Percentiles rank a stretch among this genome's conserved stretches.
Evolutionary conservation across 352 stramenopile species (phyloP).

Genomic region (Discostella stelligera): DNA sequence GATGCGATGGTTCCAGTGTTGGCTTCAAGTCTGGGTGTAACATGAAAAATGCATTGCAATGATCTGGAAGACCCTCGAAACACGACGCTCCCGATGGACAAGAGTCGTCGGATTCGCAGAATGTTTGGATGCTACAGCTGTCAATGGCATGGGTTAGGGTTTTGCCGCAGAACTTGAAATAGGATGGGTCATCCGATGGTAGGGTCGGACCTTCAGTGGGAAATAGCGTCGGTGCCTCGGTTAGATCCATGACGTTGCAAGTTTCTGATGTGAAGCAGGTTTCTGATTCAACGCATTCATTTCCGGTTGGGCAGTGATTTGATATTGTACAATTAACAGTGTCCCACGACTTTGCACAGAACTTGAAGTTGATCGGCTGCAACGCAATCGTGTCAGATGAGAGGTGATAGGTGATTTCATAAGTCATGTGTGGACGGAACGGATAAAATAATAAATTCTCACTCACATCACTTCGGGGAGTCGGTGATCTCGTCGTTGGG

Average conservation of each 20-base stretch:
- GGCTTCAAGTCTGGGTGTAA: neutral
- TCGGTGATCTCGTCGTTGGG: slow-evolving; percentile 10
- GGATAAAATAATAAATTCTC: neutral
- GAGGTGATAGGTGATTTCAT: too few relatives aligned
- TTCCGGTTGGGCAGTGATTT: neutral
- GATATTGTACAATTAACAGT: neutral
- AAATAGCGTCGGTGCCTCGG: neutral
- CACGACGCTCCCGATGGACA: slow-evolving; percentile 8
- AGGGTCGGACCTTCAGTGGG: slow-evolving; percentile 3
- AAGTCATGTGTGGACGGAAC: neutral
- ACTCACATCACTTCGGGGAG: neutral
- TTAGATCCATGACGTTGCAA: neutral
- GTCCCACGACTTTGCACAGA: neutral
- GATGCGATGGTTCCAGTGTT: neutral
- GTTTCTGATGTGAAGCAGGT: neutral
- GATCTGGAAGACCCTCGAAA: neutral
- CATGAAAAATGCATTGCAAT: slow-evolving; percentile 9
- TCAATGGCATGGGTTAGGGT: neutral
- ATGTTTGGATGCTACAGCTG: slow-evolving; percentile 21
- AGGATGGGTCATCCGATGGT: neutral
- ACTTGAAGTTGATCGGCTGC: slow-evolving; percentile 1
- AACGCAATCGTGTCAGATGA: neutral
- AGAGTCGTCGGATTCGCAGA: slow-evolving; percentile 7
- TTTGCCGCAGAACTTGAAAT: slow-evolving; percentile 10
- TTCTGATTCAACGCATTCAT: neutral